phyloP scores from a whole-genome alignment of 345 rosid species.

The Salix udensis region DNA sequence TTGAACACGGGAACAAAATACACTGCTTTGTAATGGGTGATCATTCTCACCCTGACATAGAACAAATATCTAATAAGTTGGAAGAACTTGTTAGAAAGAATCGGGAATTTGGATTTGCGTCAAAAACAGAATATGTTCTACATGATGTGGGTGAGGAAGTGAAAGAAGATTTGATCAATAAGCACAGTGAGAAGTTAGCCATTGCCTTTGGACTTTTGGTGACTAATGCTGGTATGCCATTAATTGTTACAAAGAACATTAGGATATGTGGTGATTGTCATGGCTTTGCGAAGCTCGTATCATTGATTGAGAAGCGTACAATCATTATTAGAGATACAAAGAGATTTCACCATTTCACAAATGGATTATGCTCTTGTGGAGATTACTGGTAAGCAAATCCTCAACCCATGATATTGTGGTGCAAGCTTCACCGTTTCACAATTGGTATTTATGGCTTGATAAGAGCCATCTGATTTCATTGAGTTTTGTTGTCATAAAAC shows the following conservation, averaged over 20 bases:
- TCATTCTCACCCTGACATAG: slow-evolving; percentile 52
- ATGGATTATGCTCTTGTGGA: slow-evolving; percentile 60
- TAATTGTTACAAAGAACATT: slow-evolving; percentile 65
- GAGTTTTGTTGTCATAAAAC: too few relatives aligned
- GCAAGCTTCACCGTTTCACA: too few relatives aligned
- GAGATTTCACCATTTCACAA: slow-evolving; percentile 71
- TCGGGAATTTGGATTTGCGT: slow-evolving; percentile 34
- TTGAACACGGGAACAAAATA: slow-evolving; percentile 51
- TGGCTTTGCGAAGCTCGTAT: slow-evolving; percentile 42
- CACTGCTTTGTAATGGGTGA: slow-evolving; percentile 58
- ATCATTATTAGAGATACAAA: slow-evolving; percentile 61
- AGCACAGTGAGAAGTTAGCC: slow-evolving; percentile 73
- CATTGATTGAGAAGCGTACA: slow-evolving; percentile 51
- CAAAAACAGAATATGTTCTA: slow-evolving; percentile 60
- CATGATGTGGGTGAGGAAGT: slow-evolving; percentile 69
- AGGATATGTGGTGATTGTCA: slow-evolving; percentile 73
- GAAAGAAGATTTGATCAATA: slow-evolving; percentile 55
- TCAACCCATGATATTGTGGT: not conserved
- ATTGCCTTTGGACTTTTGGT: slow-evolving; percentile 65
- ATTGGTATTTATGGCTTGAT: too few relatives aligned
- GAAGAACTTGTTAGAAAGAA: slow-evolving; percentile 45
- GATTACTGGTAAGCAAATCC: slow-evolving; percentile 52
- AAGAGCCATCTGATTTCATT: too few relatives aligned
- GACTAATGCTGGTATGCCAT: slow-evolving; percentile 31
- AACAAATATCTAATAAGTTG: slow-evolving; percentile 47